Percentiles rank a stretch among this genome's conserved stretches.
Evolutionary conservation across 768 basidiomycete species (phyloP).

Genomic region (Boletus rubropictus): DNA sequence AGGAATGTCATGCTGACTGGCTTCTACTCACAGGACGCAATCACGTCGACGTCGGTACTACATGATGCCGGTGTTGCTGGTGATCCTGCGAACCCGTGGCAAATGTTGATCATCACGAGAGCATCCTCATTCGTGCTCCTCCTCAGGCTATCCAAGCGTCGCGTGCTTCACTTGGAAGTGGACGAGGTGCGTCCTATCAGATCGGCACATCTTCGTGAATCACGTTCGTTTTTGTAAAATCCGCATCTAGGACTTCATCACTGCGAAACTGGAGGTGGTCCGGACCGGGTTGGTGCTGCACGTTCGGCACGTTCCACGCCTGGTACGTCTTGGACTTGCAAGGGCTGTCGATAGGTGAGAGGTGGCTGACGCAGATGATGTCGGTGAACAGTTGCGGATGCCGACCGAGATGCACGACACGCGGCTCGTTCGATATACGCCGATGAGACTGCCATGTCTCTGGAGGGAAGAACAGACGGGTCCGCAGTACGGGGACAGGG

Average conservation of each 20-base stretch:
- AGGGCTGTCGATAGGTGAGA: background rate
- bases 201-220: background rate
- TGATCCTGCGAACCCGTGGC: background rate
- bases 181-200: constrained; percentile 14
- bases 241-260: constrained; percentile 11
- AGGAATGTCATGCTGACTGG: background rate
- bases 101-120: constrained; percentile 20
- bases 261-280: constrained; percentile 19
- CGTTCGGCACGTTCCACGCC: constrained; percentile 8
- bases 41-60: background rate
- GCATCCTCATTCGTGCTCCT: constrained; percentile 19
- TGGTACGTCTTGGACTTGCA: constrained; percentile 9
- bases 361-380: constrained; percentile 1
- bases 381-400: constrained; percentile 7
- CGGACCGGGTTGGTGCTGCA: constrained; percentile 10
- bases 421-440: constrained; percentile 14
- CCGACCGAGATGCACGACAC: constrained; percentile 14
- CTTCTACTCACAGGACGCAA: constrained; percentile 1
- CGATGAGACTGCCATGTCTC: constrained; percentile 10
- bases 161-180: constrained; percentile 22
- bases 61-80: background rate
- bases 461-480: constrained; percentile 12
- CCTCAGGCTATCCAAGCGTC: constrained; percentile 13
- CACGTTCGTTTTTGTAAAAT: background rate
- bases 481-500: background rate